phyloP scores from a whole-genome alignment of 768 basidiomycete species.

The Glaciozyma antarctica region DNA sequence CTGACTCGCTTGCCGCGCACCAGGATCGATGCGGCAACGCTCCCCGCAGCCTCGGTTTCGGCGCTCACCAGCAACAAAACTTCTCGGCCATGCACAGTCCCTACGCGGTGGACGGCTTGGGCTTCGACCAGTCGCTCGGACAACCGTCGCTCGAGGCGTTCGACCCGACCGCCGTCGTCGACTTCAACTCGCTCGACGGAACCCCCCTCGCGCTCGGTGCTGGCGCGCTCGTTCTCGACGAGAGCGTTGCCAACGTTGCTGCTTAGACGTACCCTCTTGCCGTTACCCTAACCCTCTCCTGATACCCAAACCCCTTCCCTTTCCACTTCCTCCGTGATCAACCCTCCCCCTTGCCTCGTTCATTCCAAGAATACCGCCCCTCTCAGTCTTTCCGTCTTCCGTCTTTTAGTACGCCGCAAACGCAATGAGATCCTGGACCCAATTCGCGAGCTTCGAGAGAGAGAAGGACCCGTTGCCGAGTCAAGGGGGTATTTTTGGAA shows the following conservation, averaged over 20 bases:
- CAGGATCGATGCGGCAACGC: not conserved
- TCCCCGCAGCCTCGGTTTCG: not conserved
- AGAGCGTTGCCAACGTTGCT: constrained; percentile 15
- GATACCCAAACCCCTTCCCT: too few relatives aligned
- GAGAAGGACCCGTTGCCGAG: too few relatives aligned
- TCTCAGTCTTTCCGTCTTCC: too few relatives aligned
- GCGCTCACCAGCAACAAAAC: constrained; percentile 16
- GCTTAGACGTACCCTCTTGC: not conserved
- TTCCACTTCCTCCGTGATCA: too few relatives aligned
- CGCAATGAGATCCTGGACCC: too few relatives aligned
- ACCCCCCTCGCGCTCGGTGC: not conserved
- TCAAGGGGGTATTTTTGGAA: too few relatives aligned
- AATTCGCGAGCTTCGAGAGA: too few relatives aligned
- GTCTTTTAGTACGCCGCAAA: too few relatives aligned
- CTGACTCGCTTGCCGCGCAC: not conserved
- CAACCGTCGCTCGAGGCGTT: not conserved
- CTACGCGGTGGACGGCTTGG: not conserved
- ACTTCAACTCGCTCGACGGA: not conserved
- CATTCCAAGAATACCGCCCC: too few relatives aligned
- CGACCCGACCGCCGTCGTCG: not conserved
- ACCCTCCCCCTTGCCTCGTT: too few relatives aligned
- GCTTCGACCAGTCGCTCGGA: not conserved
- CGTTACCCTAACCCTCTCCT: too few relatives aligned
- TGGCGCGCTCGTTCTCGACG: constrained; percentile 28
- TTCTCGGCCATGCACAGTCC: constrained; percentile 20